Evolutionary conservation across 768 basidiomycete species (phyloP), one percentile per base, ranked within the genome.

Genomic region (Amanita jacksonii): DNA sequence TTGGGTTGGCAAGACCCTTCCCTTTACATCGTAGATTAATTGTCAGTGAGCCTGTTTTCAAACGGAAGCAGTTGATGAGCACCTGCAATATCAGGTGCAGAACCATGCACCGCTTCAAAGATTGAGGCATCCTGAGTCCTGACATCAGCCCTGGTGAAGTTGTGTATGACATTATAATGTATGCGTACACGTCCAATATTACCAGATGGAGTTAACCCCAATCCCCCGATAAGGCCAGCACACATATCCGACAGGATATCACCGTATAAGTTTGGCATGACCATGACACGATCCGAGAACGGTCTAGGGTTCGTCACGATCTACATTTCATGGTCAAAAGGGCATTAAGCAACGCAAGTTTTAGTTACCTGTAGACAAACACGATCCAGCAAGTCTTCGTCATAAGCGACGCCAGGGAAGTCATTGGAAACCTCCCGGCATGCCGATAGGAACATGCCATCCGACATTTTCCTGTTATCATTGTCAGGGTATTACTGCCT

Each of bases 81-180:
- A 69, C 89, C 93, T 52, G 89, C 94, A 59, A 98, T 99, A 63
- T 98, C 96, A n/a, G 96, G 94, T 5, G 96, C 96, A 15, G 93
- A 97, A 45, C 96, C 96, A 66, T 99, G 96, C 8, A 99, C 96
- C 49, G 96, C 96, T 69, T 99, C 96, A 55, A 98, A 99, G 63
- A 99, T 99, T 44, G 93, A 97, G 27, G 96, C 96, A 63, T 97
- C 92, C 85, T 91, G 51, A 41, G 50, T n/a, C 56, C 50, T 34
- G 49, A 45, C 45, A 49, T 19, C 28, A 51, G 28, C 18, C 23
- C n/a, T 44, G 40, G 18, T 12, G 13, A 32, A 19, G 12, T 20
- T 24, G 28, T 5, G 27, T 46, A 34, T 34, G 34, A 8, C 24
- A 25, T 20, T 23, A 19, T 28, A 23, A 39, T n/a, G 28, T 38